Evolutionary conservation across 2,329 filamentous ascomycete genomes (phyloP), one percentile per base, ranked within the genome.

Genomic region (Stachybotrys echinatus): DNA sequence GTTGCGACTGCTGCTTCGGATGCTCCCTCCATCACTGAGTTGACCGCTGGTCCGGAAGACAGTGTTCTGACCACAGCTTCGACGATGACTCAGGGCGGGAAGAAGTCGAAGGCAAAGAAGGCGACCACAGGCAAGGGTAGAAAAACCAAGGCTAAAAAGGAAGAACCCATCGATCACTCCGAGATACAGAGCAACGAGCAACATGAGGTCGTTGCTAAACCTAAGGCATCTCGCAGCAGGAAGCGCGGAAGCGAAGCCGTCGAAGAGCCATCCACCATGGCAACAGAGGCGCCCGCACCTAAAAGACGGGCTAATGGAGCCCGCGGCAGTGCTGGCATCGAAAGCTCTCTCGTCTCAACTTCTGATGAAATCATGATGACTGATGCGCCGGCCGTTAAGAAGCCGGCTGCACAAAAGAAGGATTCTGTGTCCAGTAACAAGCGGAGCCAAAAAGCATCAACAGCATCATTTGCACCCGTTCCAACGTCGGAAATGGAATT

Each of bases 211-310:
- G 45, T 21, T 12, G 19, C 45, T 2, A 66, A 69, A 1, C 61
- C 66, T 1, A 76, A 77, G 55, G 58, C 71, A 2, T 58, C 69
- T 2, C 72, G 76, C 46, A 83, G 81, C 23, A 83, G 76, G 61
- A 90, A 89, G 64, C 75, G 86, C 52, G 65, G 71, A 4, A 89
- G 84, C 54, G 80, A 82, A 27, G 78, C 79, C 10, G 67, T 84
- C 43, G 75, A 82, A 18, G 74, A 80, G 42, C 71, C 74, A 1
- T 64, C 61, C 1, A 52, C 74, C 42, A 70, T 65, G 22, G 61
- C 67, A 6, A 63, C 68, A 4, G 75, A 79, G 48, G 73, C 69
- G 0, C 77, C 77, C 7, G 76, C 80, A 2, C 60, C 74, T 0
- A 88, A 87, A 65, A 85, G 81, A 64, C 76, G 81, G 42, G 75